A percentile compares a stretch with the other conserved stretches of the same genome.
Evolutionary conservation across 1,284 basidiomycete genomes (phyloP).

Genomic region (Caloboletus firmus): DNA sequence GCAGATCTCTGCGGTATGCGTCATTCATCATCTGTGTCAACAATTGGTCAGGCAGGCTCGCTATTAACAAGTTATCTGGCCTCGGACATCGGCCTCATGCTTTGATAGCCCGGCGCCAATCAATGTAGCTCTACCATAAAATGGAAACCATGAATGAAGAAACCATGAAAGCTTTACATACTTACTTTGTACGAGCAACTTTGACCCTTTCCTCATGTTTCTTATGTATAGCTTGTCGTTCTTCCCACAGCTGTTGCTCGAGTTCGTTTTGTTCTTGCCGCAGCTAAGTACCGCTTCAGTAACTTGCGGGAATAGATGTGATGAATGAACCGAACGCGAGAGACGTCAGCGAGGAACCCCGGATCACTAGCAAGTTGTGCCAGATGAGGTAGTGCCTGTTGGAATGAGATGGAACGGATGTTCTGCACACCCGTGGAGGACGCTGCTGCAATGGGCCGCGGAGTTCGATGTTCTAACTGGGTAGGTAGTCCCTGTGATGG

Average conservation of each 20-base stretch:
- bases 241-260: slow-evolving; percentile 64
- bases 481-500: slow-evolving; percentile 15
- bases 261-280: slow-evolving; percentile 65
- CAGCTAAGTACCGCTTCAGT: slow-evolving; percentile 37
- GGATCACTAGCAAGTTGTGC: slow-evolving; percentile 54
- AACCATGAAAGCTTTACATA: slow-evolving; percentile 6
- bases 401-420: slow-evolving; percentile 53
- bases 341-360: slow-evolving; percentile 46
- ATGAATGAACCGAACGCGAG: slow-evolving; percentile 43
- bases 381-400: slow-evolving; percentile 60
- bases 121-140: slow-evolving; percentile 46
- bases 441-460: slow-evolving; percentile 14
- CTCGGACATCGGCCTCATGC: slow-evolving; percentile 65
- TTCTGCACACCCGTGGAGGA: slow-evolving; percentile 33
- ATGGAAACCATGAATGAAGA: slow-evolving; percentile 7
- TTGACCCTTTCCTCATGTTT: slow-evolving; percentile 71
- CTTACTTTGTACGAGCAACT: slow-evolving; percentile 62
- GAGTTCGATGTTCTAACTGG: slow-evolving; percentile 9
- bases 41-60: slow-evolving; percentile 10
- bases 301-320: not conserved
- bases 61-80: slow-evolving; percentile 8
- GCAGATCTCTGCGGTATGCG: slow-evolving; percentile 61
- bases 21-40: slow-evolving; percentile 55
- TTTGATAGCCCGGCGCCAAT: slow-evolving; percentile 63
- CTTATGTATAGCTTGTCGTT: slow-evolving; percentile 55